phyloP scores from a whole-genome alignment of 345 rosid genomes.

The Turritis glabra region DNA sequence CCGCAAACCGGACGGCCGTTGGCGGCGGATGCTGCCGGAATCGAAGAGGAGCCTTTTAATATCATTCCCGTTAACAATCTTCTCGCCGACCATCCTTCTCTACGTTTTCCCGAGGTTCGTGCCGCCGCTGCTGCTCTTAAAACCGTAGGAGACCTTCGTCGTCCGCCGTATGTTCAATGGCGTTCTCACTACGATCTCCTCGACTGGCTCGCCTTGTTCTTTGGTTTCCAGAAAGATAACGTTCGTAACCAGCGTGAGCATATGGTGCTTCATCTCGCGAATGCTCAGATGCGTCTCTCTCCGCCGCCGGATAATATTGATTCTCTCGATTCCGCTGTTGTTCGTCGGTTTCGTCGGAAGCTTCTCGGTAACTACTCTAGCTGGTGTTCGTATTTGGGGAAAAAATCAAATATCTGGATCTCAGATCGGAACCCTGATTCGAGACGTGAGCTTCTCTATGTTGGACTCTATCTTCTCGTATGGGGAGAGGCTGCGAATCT shows the following conservation, averaged over 20 bases:
- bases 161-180: constrained; percentile 76
- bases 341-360: constrained; percentile 70
- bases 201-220: constrained; percentile 87
- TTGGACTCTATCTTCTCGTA: constrained; percentile 67
- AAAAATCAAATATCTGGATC: constrained; percentile 87
- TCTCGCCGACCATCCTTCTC: constrained; percentile 93
- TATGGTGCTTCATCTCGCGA: constrained; percentile 86
- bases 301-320: constrained; percentile 94
- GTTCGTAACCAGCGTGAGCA: constrained; percentile 96
- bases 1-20: constrained; percentile 36
- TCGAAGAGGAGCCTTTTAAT: constrained; percentile 66
- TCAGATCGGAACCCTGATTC: constrained; percentile 71
- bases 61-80: constrained; percentile 91
- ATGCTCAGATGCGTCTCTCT: constrained; percentile 94
- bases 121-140: constrained; percentile 89
- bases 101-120: constrained; percentile 87
- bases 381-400: constrained; percentile 88
- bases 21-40: constrained; percentile 35
- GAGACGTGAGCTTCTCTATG: constrained; percentile 74
- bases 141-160: constrained; percentile 79
- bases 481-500: constrained; percentile 96
- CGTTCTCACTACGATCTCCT: constrained; percentile 73
- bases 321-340: constrained; percentile 66
- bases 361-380: constrained; percentile 70
- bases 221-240: constrained; percentile 80